These are phyloP conservation scores for Scutellaria barbata DNA, from an alignment of 257 asterid genomes.

Conservation along the genomic window DNA sequence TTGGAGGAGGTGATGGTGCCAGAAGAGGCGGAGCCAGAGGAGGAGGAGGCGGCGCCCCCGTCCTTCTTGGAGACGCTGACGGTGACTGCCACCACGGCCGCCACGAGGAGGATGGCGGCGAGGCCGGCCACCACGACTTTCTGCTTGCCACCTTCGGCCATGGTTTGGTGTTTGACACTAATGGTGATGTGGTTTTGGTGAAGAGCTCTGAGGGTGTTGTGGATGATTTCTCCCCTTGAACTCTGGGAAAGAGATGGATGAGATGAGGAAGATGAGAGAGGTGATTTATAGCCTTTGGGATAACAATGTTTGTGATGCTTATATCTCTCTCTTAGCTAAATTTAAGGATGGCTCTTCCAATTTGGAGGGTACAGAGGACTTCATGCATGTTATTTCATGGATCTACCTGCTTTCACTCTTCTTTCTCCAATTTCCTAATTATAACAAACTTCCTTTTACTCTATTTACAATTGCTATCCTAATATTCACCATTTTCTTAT, in stretches of 20 bases:
- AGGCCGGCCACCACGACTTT: constrained; percentile 47
- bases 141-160: constrained; percentile 44
- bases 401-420: neutral
- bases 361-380: constrained; percentile 26
- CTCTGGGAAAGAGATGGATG: constrained; percentile 27
- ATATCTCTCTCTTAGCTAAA: neutral
- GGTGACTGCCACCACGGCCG: constrained; percentile 52
- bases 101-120: constrained; percentile 60
- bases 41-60: neutral
- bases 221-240: constrained; percentile 26
- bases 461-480: no score
- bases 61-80: constrained; percentile 32
- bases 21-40: neutral
- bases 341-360: constrained; percentile 23
- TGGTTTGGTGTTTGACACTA: neutral
- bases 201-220: constrained; percentile 36
- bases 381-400: constrained; percentile 23
- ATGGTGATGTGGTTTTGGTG: neutral
- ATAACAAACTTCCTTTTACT: no score
- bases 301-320: constrained; percentile 17
- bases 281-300: constrained; percentile 15
- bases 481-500: no score
- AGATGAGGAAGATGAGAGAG: neutral
- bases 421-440: no score
- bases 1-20: constrained; percentile 36